Base-by-base conservation (phyloP, 2,329 filamentous ascomycete species). In the Zelopaecilomyces penicillatus region DNA sequence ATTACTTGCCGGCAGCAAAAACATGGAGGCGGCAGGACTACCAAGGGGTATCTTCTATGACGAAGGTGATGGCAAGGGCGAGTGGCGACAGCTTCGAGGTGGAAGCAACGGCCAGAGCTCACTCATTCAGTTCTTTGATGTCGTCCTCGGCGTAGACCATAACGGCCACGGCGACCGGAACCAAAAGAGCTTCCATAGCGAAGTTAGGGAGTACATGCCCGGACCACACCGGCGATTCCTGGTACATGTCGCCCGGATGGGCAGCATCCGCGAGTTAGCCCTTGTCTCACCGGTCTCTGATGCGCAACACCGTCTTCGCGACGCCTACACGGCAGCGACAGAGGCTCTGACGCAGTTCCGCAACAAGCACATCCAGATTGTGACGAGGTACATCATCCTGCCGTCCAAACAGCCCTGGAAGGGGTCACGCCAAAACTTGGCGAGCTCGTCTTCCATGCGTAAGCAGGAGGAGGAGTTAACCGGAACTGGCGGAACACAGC, bases 51-150 rank as follows among this genome's bases (percentile, higher is more conserved):
- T 97, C 5, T 80, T 90, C 43, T 95, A 95, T 59, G 87, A 95
- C 53, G 77, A 86, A 45, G 85, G 82, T 1, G 71, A 78, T 3
- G 82, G 80, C 1, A 69, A 70, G 10, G 77, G 81, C 0, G 67
- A 75, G 32, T 95, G 88, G 74, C 74, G 82, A 12, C 82, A 91
- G 54, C 84, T 86, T 46, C 79, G 86, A n/a, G 91, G 91, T 12
- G 91, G 91, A 4, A 94, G 87, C 62, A 96, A 96, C 57, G 91
- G 90, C 0, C 91, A 97, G 64, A 91, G 85, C 63, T 94, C 87
- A 1, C 71, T 95, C 36, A 89, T 97, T 47, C 89, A 96, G 57
- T 93, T 95, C 68, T 88, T 95, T 63, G 91, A 97, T 60, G 76
- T 94, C 10, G 78, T 89, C 0, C 74, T 97, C 0, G 87, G 88